A percentile compares a stretch with the other conserved stretches of the same genome.
These are phyloP conservation scores for Silene uniflora DNA, from an alignment of 148 eudicot genomes.

Conservation along the genomic window DNA sequence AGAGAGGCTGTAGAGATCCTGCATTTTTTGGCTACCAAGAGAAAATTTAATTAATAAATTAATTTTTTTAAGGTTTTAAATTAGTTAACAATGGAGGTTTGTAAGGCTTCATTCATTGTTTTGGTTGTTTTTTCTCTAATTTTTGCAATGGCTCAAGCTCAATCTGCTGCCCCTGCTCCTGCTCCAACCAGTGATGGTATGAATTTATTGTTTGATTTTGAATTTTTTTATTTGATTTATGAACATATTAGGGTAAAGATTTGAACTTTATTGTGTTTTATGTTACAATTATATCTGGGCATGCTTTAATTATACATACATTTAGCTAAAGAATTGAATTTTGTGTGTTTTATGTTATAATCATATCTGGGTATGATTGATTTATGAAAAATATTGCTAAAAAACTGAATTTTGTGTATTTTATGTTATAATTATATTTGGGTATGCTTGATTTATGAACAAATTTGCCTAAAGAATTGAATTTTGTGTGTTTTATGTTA, in stretches of 20 bases:
- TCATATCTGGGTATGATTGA: slow-evolving; percentile 12
- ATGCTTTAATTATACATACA: neutral
- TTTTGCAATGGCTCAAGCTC: slow-evolving; percentile 41
- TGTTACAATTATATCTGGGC: slow-evolving; percentile 5
- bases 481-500: neutral
- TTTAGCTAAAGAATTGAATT: neutral
- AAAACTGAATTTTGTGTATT: neutral
- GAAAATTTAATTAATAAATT: neutral
- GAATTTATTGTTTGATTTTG: neutral
- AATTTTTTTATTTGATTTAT: neutral
- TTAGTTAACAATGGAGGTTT: slow-evolving; percentile 33
- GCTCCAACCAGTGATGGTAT: slow-evolving; percentile 52
- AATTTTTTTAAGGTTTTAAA: neutral
- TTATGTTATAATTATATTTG: slow-evolving; percentile 3
- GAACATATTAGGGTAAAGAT: neutral
- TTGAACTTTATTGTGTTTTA: neutral
- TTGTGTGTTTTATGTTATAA: neutral
- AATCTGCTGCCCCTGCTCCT: slow-evolving; percentile 39
- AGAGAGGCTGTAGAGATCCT: slow-evolving; percentile 30
- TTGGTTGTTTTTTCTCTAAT: slow-evolving; percentile 40
- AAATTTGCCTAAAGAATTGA: neutral
- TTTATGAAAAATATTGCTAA: neutral
- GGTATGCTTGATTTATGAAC: neutral
- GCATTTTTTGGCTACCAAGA: slow-evolving; percentile 6
- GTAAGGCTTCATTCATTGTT: slow-evolving; percentile 34